Conservation (phyloP, 768 basidiomycete genomes). For the Tephrocybe sp. region DNA sequence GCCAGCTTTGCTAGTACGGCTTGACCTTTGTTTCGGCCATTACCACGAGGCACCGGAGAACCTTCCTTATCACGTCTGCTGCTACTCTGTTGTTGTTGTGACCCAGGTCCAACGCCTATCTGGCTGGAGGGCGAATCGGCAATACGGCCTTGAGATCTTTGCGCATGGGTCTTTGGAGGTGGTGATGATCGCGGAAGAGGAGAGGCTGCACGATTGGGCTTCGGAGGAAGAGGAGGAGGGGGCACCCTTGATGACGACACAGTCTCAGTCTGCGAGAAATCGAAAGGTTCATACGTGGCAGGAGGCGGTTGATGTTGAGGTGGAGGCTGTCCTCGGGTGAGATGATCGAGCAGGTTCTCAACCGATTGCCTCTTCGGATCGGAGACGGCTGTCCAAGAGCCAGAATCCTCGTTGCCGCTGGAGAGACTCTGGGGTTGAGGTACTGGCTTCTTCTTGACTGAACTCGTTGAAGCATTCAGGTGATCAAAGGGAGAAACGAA, state of each 20-base stretch:
- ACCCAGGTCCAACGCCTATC: slow-evolving; percentile 25
- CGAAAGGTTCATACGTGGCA: slow-evolving; percentile 48
- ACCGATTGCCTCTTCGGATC: slow-evolving; percentile 83
- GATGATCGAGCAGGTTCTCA: slow-evolving; percentile 76
- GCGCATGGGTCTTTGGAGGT: slow-evolving; percentile 60
- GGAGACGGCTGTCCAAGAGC: slow-evolving; percentile 48
- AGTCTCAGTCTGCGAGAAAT: slow-evolving; percentile 45
- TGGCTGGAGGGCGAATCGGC: slow-evolving; percentile 53
- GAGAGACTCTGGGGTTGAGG: slow-evolving; percentile 45
- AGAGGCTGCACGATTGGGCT: slow-evolving; percentile 53
- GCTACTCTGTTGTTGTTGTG: slow-evolving; percentile 19
- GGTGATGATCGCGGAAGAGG: slow-evolving; percentile 63
- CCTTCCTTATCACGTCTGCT: slow-evolving; percentile 67
- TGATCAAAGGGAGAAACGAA: slow-evolving; percentile 86
- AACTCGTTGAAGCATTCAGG: slow-evolving; percentile 48
- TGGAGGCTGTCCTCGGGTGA: slow-evolving; percentile 51
- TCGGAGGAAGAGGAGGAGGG: slow-evolving; percentile 64
- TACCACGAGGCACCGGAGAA: slow-evolving; percentile 62
- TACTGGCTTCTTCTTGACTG: slow-evolving; percentile 71
- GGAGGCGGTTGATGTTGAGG: slow-evolving; percentile 33
- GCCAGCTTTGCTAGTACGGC: slow-evolving; percentile 39
- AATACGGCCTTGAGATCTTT: slow-evolving; percentile 49
- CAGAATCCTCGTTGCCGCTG: slow-evolving; percentile 55
- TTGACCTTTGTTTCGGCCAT: slow-evolving; percentile 35
- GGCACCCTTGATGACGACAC: slow-evolving; percentile 47